Conservation (phyloP, 768 basidiomycete genomes). For the Trametes maxima region DNA sequence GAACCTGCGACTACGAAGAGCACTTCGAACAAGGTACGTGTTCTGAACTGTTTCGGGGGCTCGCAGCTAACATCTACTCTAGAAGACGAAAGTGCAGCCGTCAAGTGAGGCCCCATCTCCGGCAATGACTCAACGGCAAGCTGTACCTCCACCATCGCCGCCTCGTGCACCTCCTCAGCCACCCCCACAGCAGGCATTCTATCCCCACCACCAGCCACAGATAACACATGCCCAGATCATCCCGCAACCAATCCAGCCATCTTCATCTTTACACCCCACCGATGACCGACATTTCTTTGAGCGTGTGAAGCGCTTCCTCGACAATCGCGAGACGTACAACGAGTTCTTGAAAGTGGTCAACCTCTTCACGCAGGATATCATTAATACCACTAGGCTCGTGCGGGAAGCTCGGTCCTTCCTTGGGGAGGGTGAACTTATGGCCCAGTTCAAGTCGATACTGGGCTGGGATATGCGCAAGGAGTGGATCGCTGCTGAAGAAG, state of each 20-base stretch:
- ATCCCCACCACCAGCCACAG: constrained; percentile 22
- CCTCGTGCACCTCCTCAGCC: constrained; percentile 27
- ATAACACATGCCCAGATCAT: constrained; percentile 18
- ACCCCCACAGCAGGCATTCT: constrained; percentile 10
- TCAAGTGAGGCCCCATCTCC: constrained; percentile 32
- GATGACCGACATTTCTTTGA: constrained; percentile 89
- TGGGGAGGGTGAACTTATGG: constrained; percentile 74
- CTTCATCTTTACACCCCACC: constrained; percentile 25
- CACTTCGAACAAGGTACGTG: constrained; percentile 31
- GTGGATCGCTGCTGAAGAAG: constrained; percentile 31
- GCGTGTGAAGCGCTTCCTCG: constrained; percentile 74
- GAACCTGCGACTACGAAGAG: constrained; percentile 27
- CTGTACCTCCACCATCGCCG: constrained; percentile 33
- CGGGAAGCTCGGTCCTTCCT: constrained; percentile 78
- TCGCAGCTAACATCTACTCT: not conserved
- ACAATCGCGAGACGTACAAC: constrained; percentile 79
- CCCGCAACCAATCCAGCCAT: constrained; percentile 17
- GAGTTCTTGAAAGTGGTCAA: constrained; percentile 97
- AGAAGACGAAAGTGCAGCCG: constrained; percentile 33
- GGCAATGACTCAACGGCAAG: constrained; percentile 31
- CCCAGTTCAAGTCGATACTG: constrained; percentile 81
- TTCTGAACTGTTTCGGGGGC: too few relatives aligned
- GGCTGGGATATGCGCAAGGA: constrained; percentile 81
- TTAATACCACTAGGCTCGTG: constrained; percentile 83
- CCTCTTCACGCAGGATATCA: constrained; percentile 91